Conservation (phyloP, 2,329 filamentous ascomycete genomes). For the Monosporascus sp. region DNA sequence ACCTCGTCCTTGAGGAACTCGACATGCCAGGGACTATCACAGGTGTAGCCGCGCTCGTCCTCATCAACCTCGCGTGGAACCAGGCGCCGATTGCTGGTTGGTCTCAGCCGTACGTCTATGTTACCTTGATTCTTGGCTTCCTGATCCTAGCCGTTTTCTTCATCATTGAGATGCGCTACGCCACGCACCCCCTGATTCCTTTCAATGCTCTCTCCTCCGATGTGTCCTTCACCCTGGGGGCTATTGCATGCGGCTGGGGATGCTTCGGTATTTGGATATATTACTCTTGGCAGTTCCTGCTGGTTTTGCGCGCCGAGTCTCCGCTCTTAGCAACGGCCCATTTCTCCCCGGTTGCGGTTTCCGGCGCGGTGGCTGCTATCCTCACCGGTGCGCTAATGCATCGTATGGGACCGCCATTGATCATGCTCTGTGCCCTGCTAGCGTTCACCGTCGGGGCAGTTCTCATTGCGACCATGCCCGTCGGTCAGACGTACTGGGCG, state of each 20-base stretch:
- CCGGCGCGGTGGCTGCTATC: slow-evolving; percentile 26
- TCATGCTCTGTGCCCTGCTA: slow-evolving; percentile 19
- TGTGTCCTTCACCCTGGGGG: slow-evolving; percentile 50
- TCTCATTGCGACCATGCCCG: slow-evolving; percentile 30
- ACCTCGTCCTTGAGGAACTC: slow-evolving; percentile 13
- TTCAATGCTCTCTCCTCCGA: slow-evolving; percentile 44
- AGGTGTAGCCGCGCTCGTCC: slow-evolving; percentile 46
- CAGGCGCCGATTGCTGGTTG: slow-evolving; percentile 51
- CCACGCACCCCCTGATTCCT: slow-evolving; percentile 52
- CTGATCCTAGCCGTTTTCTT: slow-evolving; percentile 46
- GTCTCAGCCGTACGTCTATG: slow-evolving; percentile 44
- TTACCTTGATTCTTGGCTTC: slow-evolving; percentile 46
- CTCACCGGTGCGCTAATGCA: slow-evolving; percentile 28
- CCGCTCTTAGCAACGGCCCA: slow-evolving; percentile 30
- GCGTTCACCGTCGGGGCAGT: slow-evolving; percentile 20
- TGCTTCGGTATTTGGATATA: slow-evolving; percentile 51
- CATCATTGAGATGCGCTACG: slow-evolving; percentile 40
- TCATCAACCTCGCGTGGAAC: slow-evolving; percentile 58
- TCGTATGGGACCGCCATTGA: slow-evolving; percentile 23
- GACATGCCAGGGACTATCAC: slow-evolving; percentile 20
- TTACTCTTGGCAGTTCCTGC: slow-evolving; percentile 46
- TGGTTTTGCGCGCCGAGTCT: slow-evolving; percentile 31
- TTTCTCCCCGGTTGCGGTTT: slow-evolving; percentile 20
- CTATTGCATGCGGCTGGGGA: slow-evolving; percentile 49
- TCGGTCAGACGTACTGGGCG: slow-evolving; percentile 49